Conservation (phyloP, 352 stramenopile species). For the Pythium biforme region DNA sequence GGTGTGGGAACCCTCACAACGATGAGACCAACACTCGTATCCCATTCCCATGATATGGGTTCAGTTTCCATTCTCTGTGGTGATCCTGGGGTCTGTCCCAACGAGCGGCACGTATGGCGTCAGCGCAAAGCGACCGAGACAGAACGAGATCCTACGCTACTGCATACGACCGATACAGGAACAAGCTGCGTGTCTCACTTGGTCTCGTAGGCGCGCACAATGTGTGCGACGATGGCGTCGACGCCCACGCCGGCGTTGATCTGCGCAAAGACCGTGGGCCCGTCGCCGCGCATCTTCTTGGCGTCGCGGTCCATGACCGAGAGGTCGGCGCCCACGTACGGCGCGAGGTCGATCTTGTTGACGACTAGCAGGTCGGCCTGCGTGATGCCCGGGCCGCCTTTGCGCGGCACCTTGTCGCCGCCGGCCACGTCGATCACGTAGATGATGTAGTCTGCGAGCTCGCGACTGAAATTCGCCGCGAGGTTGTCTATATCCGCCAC, state of each 20-base stretch:
- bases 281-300: slow-evolving; percentile 92
- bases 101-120: too few relatives aligned
- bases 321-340: slow-evolving; percentile 93
- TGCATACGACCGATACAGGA: slow-evolving; percentile 1
- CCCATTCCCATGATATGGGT: too few relatives aligned
- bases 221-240: slow-evolving; percentile 86
- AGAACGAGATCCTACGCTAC: too few relatives aligned
- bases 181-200: too few relatives aligned
- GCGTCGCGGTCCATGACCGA: slow-evolving; percentile 95
- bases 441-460: slow-evolving; percentile 98
- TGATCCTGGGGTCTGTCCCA: too few relatives aligned
- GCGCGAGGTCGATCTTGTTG: slow-evolving; percentile 98
- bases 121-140: not conserved
- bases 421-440: slow-evolving; percentile 99
- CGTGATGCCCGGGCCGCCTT: slow-evolving; percentile 97
- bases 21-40: too few relatives aligned
- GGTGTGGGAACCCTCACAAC: too few relatives aligned
- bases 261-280: slow-evolving; percentile 95
- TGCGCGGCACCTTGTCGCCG: slow-evolving; percentile 97
- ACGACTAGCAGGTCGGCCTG: slow-evolving; percentile 97
- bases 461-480: slow-evolving; percentile 96
- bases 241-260: slow-evolving; percentile 92
- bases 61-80: too few relatives aligned
- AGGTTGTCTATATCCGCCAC: slow-evolving; percentile 89
- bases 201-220: slow-evolving; percentile 44